Evolutionary conservation across 129 eudicot species (phyloP), one percentile per base, ranked within the genome.

Genomic region (Artemisia tridentata): DNA sequence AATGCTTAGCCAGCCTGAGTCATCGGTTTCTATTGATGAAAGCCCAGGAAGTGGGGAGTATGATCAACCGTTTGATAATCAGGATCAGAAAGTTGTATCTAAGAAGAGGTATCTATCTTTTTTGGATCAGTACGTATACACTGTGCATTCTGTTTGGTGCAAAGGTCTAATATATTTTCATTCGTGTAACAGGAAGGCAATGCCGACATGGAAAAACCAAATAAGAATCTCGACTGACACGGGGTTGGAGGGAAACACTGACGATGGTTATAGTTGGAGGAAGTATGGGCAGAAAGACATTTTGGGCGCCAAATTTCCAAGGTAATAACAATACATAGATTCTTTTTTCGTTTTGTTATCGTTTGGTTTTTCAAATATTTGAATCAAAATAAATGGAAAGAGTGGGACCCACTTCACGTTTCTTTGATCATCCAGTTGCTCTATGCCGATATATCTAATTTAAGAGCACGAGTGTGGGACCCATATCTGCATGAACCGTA

Each of bases 241-340:
- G 63, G 98, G 96, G 21, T 77, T 83, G 67, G 96, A 87, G 81
- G 96, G 95, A 23, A 86, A 92, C 47, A 75, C 72, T 20, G 91
- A 95, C 29, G 99, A 95, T 71, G 91, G 93, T 52, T 83, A 83
- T 73, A 90, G 97, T 69, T 95, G 99, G 99, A 95, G 99, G 72
- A 95, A 95, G 72, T 95, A 95, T 41, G 99, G 99, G 43, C 99
- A 95, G 80, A 95, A 95, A 78, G 99, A 90, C 80, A 95, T 95
- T 74, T 73, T 90, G 62, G 98, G 97, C 52, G 90, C 96, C 13
- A 84, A 75, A 69, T 76, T 85, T 80, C 98, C 98, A 12, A 85
- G 96, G 96, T 88, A 59, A 79, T 38, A 38, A 38, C 45, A 38
- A 38, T 38, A 38, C 45, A 7, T 38, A 38, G 45, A 38, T 38